Conservation (phyloP, 495 filamentous ascomycete genomes). For the Aspergillus biplanus region DNA sequence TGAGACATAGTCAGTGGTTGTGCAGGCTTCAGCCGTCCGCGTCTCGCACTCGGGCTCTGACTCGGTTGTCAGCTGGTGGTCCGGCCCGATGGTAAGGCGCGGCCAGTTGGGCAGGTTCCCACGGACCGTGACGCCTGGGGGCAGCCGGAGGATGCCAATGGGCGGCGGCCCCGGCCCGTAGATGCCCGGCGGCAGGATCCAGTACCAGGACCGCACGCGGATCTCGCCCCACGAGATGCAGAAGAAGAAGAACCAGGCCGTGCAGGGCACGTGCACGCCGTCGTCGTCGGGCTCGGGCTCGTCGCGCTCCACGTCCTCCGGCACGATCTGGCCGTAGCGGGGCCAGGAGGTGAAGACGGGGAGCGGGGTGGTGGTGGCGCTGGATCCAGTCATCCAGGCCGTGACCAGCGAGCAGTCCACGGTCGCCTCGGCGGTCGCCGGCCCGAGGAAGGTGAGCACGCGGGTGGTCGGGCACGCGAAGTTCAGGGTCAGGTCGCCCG, state of each 20-base stretch:
- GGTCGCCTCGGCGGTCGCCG: background rate
- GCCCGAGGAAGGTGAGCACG: background rate
- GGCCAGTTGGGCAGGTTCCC: background rate
- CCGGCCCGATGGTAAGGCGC: background rate
- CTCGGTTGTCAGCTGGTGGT: background rate
- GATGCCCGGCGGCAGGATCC: background rate
- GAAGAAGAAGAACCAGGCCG: background rate
- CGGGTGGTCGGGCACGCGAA: background rate
- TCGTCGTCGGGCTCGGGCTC: background rate
- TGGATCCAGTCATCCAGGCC: background rate
- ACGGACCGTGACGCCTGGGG: background rate
- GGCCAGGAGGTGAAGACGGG: background rate
- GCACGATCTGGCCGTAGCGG: background rate
- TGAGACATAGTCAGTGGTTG: background rate
- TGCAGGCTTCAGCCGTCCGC: background rate
- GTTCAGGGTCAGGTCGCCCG: background rate
- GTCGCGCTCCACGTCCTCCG: background rate
- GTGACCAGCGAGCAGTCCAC: background rate
- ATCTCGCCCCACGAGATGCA: background rate
- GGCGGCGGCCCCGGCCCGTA: background rate
- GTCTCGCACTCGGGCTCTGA: background rate
- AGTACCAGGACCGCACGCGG: background rate
- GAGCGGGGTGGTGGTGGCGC: background rate
- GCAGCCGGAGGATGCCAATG: background rate
- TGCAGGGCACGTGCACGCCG: background rate